A percentile compares a stretch with the other conserved stretches of the same genome.
Conservation (phyloP, 2,329 filamentous ascomycete species). For the Calonectria leucothoes region DNA sequence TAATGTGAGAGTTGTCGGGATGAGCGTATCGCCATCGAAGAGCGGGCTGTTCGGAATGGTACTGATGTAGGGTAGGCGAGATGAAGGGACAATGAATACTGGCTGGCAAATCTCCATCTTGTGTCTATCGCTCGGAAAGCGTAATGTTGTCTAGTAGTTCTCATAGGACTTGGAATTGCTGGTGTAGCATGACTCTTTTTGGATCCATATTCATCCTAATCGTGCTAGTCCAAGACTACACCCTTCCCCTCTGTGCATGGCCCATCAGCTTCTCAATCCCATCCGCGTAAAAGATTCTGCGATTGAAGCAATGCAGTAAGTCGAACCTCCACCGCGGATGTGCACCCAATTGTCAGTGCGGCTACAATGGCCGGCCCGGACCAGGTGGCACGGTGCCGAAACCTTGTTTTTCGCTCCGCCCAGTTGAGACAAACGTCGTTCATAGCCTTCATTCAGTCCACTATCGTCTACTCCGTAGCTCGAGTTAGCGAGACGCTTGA, state of each 20-base stretch:
- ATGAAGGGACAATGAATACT: slow-evolving; percentile 37
- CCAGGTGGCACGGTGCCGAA: slow-evolving; percentile 37
- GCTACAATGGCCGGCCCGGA: slow-evolving; percentile 30
- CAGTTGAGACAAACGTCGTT: slow-evolving; percentile 46
- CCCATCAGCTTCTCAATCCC: slow-evolving; percentile 38
- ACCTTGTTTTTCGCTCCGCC: slow-evolving; percentile 40
- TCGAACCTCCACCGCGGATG: slow-evolving; percentile 36
- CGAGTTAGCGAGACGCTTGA: slow-evolving; percentile 42
- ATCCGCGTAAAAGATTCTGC: slow-evolving; percentile 39
- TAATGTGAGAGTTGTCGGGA: slow-evolving; percentile 28
- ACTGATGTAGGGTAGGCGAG: slow-evolving; percentile 36
- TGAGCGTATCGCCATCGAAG: slow-evolving; percentile 14
- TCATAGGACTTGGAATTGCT: slow-evolving; percentile 39
- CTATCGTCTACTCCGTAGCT: slow-evolving; percentile 43
- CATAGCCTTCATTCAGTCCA: slow-evolving; percentile 42
- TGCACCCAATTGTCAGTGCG: slow-evolving; percentile 32
- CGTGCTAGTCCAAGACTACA: slow-evolving; percentile 35
- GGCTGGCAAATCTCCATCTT: slow-evolving; percentile 43
- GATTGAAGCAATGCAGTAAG: slow-evolving; percentile 39
- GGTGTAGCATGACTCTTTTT: slow-evolving; percentile 26
- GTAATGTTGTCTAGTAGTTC: slow-evolving; percentile 30
- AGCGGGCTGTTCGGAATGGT: slow-evolving; percentile 22
- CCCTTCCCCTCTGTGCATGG: slow-evolving; percentile 39
- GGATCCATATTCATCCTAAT: background rate
- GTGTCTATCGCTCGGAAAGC: slow-evolving; percentile 31